phyloP scores from a whole-genome alignment of 2,329 filamentous ascomycete species.

The Trichoderma semiorbis region DNA sequence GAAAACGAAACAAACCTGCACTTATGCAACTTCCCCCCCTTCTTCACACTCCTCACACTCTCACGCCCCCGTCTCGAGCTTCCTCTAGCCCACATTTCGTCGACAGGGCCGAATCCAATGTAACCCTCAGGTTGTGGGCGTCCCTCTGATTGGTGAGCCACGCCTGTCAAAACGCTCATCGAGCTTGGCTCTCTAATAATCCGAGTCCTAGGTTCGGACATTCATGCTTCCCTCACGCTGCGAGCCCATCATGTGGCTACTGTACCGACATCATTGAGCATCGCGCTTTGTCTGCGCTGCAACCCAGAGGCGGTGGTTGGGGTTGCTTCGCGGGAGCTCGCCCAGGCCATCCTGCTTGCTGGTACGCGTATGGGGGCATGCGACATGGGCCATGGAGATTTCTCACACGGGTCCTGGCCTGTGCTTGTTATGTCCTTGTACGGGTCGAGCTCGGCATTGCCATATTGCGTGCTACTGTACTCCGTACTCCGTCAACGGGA shows the following conservation, averaged over 20 bases:
- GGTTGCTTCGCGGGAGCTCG: constrained; percentile 1
- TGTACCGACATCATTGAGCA: constrained; percentile 7
- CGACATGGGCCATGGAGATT: background rate
- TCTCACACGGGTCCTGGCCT: background rate
- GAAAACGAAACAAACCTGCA: background rate
- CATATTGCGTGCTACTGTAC: background rate
- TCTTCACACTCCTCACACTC: background rate
- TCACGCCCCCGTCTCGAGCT: background rate
- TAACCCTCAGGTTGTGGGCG: constrained; percentile 3
- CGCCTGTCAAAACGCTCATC: constrained; percentile 6
- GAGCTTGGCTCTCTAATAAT: background rate
- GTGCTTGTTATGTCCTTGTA: background rate
- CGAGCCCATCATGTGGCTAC: background rate
- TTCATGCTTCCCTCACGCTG: background rate
- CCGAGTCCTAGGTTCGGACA: background rate
- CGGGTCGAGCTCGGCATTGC: background rate
- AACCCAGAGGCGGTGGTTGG: background rate
- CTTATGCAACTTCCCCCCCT: background rate
- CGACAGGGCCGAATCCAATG: constrained; percentile 13
- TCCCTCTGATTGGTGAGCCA: background rate
- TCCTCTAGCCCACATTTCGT: background rate
- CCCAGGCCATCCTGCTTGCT: background rate
- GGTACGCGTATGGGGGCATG: background rate
- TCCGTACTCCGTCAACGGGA: background rate
- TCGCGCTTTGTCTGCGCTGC: background rate